These are phyloP conservation scores for Mycena alexandri DNA, from an alignment of 768 basidiomycete genomes.

Conservation along the genomic window DNA sequence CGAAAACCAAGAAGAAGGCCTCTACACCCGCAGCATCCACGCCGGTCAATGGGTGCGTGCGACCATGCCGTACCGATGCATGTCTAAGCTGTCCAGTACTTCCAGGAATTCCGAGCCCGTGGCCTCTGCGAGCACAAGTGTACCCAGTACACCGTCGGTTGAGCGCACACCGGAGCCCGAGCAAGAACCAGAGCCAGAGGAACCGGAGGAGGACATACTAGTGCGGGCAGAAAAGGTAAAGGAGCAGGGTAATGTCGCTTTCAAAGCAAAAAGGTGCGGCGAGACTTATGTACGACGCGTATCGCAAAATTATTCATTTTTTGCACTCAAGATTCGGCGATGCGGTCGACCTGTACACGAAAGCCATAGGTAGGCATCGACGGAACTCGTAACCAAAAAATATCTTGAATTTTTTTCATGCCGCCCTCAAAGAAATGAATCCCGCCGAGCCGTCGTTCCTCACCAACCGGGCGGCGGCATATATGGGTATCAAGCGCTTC, in stretches of 20 bases:
- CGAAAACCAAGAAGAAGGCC: conserved; percentile 33
- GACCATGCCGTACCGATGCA: conserved; percentile 17
- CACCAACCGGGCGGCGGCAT: conserved; percentile 89
- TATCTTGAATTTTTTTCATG: conserved; percentile 11
- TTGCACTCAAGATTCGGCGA: conserved; percentile 58
- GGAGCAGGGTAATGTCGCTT: conserved; percentile 81
- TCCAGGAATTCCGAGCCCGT: conserved; percentile 22
- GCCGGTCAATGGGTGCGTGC: conserved; percentile 20
- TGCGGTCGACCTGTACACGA: conserved; percentile 80
- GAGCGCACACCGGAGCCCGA: conserved; percentile 26
- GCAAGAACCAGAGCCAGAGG: conserved; percentile 26
- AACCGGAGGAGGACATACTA: conserved; percentile 50
- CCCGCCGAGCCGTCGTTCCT: conserved; percentile 79
- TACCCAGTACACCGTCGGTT: conserved; percentile 26
- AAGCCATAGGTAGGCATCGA: conserved; percentile 71
- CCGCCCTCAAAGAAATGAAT: conserved; percentile 63
- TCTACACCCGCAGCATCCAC: neutral
- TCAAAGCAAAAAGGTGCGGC: conserved; percentile 65
- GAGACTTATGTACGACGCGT: neutral
- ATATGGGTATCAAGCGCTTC: conserved; percentile 86
- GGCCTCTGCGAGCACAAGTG: conserved; percentile 26
- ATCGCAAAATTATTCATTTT: neutral
- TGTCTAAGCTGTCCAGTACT: conserved; percentile 22
- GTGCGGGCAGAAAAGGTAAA: conserved; percentile 73
- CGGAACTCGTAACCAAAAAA: conserved; percentile 22